Evolutionary conservation across 2,329 filamentous ascomycete genomes (phyloP).

Genomic region (Aspergillus thermomutatus): DNA sequence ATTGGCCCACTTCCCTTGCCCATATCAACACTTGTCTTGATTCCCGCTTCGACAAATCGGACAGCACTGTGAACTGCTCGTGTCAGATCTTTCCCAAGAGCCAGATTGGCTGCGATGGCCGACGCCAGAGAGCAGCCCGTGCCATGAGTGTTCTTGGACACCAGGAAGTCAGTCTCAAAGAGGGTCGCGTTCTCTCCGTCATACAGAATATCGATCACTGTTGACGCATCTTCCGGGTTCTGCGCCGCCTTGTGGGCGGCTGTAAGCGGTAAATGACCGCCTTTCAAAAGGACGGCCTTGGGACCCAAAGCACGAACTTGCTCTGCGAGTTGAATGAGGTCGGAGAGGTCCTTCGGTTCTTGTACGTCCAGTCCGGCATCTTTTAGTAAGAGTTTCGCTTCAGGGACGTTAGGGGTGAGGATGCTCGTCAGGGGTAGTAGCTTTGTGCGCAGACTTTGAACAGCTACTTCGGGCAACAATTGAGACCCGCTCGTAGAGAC

Average conservation of each 20-base stretch:
- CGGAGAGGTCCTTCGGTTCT: slow-evolving; percentile 57
- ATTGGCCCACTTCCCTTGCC: slow-evolving; percentile 62
- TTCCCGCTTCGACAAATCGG: slow-evolving; percentile 60
- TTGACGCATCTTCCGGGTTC: slow-evolving; percentile 55
- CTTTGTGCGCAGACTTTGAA: slow-evolving; percentile 37
- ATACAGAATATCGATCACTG: slow-evolving; percentile 75
- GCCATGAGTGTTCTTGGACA: slow-evolving; percentile 81
- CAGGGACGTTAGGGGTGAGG: slow-evolving; percentile 49
- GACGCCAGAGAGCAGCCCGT: slow-evolving; percentile 92
- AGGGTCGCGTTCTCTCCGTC: slow-evolving; percentile 58
- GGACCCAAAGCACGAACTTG: slow-evolving; percentile 67
- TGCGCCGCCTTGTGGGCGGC: slow-evolving; percentile 59
- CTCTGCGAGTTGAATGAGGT: slow-evolving; percentile 66
- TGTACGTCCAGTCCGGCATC: slow-evolving; percentile 35
- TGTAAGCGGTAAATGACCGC: slow-evolving; percentile 80
- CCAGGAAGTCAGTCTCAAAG: slow-evolving; percentile 68
- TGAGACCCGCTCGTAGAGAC: slow-evolving; percentile 54
- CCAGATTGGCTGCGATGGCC: slow-evolving; percentile 62
- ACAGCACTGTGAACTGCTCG: slow-evolving; percentile 55
- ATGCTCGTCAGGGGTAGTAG: slow-evolving; percentile 45
- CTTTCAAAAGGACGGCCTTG: slow-evolving; percentile 80
- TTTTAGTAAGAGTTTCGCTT: slow-evolving; percentile 44
- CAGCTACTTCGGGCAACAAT: slow-evolving; percentile 43
- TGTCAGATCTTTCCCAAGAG: slow-evolving; percentile 46
- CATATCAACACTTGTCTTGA: slow-evolving; percentile 54